These are phyloP conservation scores for Odontarrhena argentea DNA, from an alignment of 345 rosid species.

Conservation along the genomic window DNA sequence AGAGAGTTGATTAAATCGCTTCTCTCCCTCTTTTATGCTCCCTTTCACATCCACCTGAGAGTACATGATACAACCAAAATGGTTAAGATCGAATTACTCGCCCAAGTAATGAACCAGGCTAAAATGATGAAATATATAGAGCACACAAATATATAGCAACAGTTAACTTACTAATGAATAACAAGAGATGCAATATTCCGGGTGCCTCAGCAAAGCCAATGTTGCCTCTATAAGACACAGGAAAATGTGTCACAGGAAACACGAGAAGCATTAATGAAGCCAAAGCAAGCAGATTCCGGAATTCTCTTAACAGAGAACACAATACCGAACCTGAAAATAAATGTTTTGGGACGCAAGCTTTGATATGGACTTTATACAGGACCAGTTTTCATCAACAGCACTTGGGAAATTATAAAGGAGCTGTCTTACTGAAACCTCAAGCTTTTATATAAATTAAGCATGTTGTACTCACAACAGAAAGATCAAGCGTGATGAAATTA, in stretches of 20 bases:
- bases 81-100: constrained; percentile 14
- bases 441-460: constrained; percentile 5
- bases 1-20: constrained; percentile 86
- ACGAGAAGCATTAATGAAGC: not conserved
- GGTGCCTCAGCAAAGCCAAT: constrained; percentile 87
- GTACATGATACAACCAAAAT: constrained; percentile 10
- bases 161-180: constrained; percentile 76
- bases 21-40: constrained; percentile 78
- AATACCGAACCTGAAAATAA: constrained; percentile 1
- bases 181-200: constrained; percentile 94
- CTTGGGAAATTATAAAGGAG: not conserved
- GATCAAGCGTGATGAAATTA: not conserved
- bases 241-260: constrained; percentile 7
- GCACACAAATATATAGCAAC: not conserved
- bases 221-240: constrained; percentile 68
- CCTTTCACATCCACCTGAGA: constrained; percentile 74
- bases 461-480: not conserved
- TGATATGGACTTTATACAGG: not conserved
- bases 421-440: constrained; percentile 14
- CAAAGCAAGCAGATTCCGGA: not conserved
- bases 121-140: constrained; percentile 9
- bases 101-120: constrained; percentile 6
- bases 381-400: constrained; percentile 1
- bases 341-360: not conserved
- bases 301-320: not conserved